phyloP scores from a whole-genome alignment of 139 green algal species.

The Closterium sp. region DNA sequence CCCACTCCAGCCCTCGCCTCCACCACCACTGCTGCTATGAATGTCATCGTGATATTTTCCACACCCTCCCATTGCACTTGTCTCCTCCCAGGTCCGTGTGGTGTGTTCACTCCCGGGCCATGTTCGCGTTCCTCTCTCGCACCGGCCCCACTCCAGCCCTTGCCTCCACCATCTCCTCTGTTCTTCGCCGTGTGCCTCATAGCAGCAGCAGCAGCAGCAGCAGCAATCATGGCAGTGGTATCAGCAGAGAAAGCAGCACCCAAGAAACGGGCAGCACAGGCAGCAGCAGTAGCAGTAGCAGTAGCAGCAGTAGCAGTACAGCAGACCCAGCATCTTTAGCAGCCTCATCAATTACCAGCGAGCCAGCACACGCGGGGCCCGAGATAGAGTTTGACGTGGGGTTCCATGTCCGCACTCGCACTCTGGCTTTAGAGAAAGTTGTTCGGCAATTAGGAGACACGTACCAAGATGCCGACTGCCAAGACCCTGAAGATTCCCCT shows the following conservation, averaged over 20 bases:
- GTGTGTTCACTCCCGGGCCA: neutral
- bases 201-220: neutral
- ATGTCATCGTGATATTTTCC: too few species aligned
- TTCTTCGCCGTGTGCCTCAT: neutral
- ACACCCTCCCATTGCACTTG: neutral
- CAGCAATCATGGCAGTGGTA: neutral
- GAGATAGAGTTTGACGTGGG: slow-evolving; percentile 14
- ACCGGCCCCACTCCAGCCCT: neutral
- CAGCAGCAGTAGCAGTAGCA: neutral
- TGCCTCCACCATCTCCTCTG: neutral
- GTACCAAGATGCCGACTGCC: neutral
- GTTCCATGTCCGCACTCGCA: slow-evolving; percentile 2
- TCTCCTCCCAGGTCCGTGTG: neutral
- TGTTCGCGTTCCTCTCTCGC: neutral
- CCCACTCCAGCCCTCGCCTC: too few species aligned
- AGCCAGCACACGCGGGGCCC: neutral
- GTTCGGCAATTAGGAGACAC: neutral
- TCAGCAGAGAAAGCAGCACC: neutral
- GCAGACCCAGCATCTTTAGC: neutral
- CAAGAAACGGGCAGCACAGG: neutral
- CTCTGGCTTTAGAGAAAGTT: neutral
- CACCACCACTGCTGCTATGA: too few species aligned
- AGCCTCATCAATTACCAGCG: neutral
- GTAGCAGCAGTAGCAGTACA: neutral
- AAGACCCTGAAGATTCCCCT: neutral